Evolutionary conservation across 148 eudicot genomes (phyloP).

Genomic region (Nepenthes gracilis): DNA sequence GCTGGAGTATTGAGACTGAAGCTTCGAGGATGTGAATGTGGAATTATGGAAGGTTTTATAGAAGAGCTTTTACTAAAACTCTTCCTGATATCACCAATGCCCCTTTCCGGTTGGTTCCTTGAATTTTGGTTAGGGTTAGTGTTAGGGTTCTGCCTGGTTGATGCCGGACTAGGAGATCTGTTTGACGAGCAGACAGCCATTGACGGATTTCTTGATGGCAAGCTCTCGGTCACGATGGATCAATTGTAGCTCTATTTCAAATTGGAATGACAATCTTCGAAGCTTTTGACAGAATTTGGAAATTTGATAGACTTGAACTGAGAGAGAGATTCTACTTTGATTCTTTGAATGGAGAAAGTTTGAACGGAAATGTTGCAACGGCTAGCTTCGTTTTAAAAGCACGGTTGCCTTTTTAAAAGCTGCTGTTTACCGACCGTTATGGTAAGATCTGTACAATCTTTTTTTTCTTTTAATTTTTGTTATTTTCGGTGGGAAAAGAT

Average conservation of each 20-base stretch:
- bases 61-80: constrained; percentile 42
- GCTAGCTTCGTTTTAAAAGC: neutral
- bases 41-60: constrained; percentile 32
- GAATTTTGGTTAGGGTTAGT: constrained; percentile 12
- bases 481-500: too few species aligned
- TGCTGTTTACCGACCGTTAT: too few species aligned
- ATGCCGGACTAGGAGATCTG: constrained; percentile 27
- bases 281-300: neutral
- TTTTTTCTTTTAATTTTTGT: too few species aligned
- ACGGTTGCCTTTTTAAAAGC: too few species aligned
- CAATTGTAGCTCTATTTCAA: neutral
- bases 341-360: neutral
- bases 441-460: too few species aligned
- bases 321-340: neutral
- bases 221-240: neutral
- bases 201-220: neutral
- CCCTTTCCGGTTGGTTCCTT: constrained; percentile 20
- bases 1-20: constrained; percentile 38
- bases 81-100: constrained; percentile 10
- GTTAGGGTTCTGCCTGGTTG: constrained; percentile 18
- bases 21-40: constrained; percentile 25
- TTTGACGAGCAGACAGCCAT: constrained; percentile 18
- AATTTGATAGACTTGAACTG: neutral
- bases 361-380: neutral
- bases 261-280: neutral